A percentile compares a stretch with the other conserved stretches of the same genome.
Conservation (phyloP, 108 stramenopile species). For the Skeletonema menzelii region DNA sequence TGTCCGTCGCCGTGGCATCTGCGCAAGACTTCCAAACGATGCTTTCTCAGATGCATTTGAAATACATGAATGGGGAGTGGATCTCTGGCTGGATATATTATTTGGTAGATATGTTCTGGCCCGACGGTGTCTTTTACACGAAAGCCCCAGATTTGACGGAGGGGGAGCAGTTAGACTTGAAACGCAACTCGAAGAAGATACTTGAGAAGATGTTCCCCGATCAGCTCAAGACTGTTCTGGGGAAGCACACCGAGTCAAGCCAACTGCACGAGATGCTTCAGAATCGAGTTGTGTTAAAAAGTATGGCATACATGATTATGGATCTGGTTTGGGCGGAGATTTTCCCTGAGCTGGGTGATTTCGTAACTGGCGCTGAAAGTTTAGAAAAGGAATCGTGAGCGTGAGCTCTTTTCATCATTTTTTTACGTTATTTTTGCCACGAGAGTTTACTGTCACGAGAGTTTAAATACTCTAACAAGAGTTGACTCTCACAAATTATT, state of each 20-base stretch:
- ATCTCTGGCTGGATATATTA: constrained; percentile 61
- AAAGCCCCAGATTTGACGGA: constrained; percentile 46
- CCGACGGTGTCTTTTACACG: constrained; percentile 75
- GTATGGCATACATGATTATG: constrained; percentile 85
- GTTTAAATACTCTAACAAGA: no score
- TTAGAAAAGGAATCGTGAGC: constrained; percentile 51
- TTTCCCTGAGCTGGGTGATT: constrained; percentile 83
- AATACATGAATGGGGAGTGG: constrained; percentile 71
- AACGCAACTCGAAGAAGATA: constrained; percentile 44
- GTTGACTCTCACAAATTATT: no score
- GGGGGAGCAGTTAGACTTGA: constrained; percentile 47
- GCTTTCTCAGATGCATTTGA: constrained; percentile 65
- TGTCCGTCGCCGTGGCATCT: constrained; percentile 76
- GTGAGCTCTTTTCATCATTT: background rate
- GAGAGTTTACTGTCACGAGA: no score
- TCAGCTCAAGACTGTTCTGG: constrained; percentile 67
- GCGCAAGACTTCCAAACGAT: constrained; percentile 69
- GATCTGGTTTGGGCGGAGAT: constrained; percentile 79
- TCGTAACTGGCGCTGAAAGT: constrained; percentile 63
- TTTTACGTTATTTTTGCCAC: no score
- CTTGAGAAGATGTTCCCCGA: constrained; percentile 73
- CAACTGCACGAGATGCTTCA: constrained; percentile 89
- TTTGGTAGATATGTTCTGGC: constrained; percentile 78
- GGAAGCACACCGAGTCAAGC: constrained; percentile 72
- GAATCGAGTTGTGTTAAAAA: constrained; percentile 80